Conservation (phyloP, 345 rosid genomes). For the Psidium friedrichsthalianum region DNA sequence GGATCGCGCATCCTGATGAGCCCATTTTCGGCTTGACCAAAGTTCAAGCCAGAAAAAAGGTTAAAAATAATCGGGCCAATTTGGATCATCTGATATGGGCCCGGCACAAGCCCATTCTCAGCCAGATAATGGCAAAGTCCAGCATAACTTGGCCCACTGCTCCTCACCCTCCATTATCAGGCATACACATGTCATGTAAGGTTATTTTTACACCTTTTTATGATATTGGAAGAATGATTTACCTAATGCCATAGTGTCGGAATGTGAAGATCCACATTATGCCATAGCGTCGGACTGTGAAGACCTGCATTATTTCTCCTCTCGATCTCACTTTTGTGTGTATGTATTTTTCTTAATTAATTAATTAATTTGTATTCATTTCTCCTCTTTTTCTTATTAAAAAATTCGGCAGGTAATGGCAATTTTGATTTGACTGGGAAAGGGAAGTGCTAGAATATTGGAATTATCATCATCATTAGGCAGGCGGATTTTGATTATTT, state of each 20-base stretch:
- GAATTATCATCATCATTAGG: constrained; percentile 64
- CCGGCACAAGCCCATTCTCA: neutral
- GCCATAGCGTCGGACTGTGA: neutral
- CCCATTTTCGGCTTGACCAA: neutral
- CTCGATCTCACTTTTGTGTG: no score
- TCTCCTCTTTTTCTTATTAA: no score
- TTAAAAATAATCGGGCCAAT: no score
- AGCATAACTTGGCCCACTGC: neutral
- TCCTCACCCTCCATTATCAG: neutral
- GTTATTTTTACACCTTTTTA: neutral
- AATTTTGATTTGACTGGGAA: constrained; percentile 47
- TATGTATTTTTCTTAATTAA: neutral
- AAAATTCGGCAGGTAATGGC: constrained; percentile 30
- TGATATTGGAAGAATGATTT: neutral
- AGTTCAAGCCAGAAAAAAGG: neutral
- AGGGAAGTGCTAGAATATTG: constrained; percentile 42
- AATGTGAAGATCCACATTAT: neutral
- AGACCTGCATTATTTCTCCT: neutral
- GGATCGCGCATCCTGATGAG: neutral
- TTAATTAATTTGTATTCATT: neutral
- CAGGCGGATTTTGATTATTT: constrained; percentile 32
- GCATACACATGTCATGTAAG: neutral
- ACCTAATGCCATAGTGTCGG: neutral
- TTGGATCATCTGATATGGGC: neutral
- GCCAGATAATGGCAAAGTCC: neutral